phyloP scores from a whole-genome alignment of 805 yeast genomes.

The Saturnispora hagleri region DNA sequence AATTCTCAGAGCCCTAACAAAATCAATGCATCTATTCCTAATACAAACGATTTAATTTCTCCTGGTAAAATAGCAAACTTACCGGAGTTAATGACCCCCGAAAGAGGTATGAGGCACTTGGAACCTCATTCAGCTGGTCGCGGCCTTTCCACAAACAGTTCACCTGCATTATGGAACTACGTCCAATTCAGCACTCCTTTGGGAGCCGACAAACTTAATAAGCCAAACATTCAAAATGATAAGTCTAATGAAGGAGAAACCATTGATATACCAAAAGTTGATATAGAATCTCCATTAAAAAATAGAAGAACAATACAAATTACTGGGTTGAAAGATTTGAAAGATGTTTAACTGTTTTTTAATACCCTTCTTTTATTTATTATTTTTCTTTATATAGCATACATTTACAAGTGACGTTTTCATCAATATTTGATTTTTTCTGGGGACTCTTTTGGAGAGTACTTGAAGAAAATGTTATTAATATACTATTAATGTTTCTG shows the following conservation, averaged over 20 bases:
- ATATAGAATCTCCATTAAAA: slow-evolving; percentile 24
- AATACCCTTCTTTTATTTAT: slow-evolving; percentile 22
- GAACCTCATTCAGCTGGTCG: slow-evolving; percentile 28
- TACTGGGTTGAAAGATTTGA: slow-evolving; percentile 33
- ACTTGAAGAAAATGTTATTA: neutral
- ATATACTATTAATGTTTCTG: neutral
- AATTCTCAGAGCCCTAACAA: neutral
- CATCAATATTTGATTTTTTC: neutral
- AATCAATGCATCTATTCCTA: neutral
- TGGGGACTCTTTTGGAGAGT: neutral
- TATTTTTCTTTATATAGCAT: neutral
- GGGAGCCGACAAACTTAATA: slow-evolving; percentile 15
- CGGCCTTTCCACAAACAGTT: slow-evolving; percentile 41
- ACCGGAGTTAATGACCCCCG: slow-evolving; percentile 60
- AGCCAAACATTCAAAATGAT: slow-evolving; percentile 1
- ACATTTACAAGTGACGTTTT: neutral
- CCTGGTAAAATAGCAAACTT: slow-evolving; percentile 36
- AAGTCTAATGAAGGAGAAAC: neutral
- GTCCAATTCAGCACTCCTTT: slow-evolving; percentile 55
- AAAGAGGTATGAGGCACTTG: slow-evolving; percentile 34
- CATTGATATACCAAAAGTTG: slow-evolving; percentile 13
- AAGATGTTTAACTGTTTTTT: slow-evolving; percentile 40
- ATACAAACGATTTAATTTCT: slow-evolving; percentile 4
- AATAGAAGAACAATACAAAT: slow-evolving; percentile 15
- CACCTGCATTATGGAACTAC: slow-evolving; percentile 92